phyloP scores from a whole-genome alignment of 495 filamentous ascomycete species.

The Glonium stellatum region DNA sequence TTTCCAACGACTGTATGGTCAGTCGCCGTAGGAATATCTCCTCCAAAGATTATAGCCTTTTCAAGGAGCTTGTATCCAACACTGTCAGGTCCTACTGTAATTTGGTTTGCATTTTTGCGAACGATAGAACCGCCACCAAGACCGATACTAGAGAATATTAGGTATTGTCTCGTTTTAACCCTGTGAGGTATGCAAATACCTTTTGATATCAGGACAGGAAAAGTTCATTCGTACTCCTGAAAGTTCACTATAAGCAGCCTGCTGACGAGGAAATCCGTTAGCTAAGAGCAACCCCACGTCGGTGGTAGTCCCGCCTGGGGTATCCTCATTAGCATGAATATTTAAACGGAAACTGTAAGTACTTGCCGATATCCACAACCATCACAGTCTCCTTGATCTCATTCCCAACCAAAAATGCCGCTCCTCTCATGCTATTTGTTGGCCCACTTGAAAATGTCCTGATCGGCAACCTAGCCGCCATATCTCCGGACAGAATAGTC shows the following conservation, averaged over 20 bases:
- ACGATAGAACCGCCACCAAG: conserved; percentile 49
- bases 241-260: conserved; percentile 46
- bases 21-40: conserved; percentile 45
- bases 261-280: conserved; percentile 49
- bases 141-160: conserved; percentile 35
- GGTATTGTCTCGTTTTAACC: neutral
- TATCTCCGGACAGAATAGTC: conserved; percentile 36
- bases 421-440: conserved; percentile 48
- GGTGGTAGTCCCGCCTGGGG: conserved; percentile 43
- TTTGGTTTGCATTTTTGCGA: conserved; percentile 34
- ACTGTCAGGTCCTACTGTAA: conserved; percentile 49
- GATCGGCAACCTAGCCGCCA: conserved; percentile 44
- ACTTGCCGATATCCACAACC: conserved; percentile 46
- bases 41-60: conserved; percentile 48
- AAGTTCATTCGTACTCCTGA: conserved; percentile 49
- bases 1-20: conserved; percentile 43
- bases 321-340: neutral
- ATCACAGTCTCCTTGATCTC: conserved; percentile 33
- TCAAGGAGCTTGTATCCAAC: conserved; percentile 48
- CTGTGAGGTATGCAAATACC: neutral
- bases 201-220: conserved; percentile 46
- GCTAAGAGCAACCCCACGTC: conserved; percentile 48
- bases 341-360: neutral
- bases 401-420: conserved; percentile 37
- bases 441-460: conserved; percentile 47